These are phyloP conservation scores for Trichoderma pleuroti DNA, from an alignment of 2,329 filamentous ascomycete species.

Conservation along the genomic window DNA sequence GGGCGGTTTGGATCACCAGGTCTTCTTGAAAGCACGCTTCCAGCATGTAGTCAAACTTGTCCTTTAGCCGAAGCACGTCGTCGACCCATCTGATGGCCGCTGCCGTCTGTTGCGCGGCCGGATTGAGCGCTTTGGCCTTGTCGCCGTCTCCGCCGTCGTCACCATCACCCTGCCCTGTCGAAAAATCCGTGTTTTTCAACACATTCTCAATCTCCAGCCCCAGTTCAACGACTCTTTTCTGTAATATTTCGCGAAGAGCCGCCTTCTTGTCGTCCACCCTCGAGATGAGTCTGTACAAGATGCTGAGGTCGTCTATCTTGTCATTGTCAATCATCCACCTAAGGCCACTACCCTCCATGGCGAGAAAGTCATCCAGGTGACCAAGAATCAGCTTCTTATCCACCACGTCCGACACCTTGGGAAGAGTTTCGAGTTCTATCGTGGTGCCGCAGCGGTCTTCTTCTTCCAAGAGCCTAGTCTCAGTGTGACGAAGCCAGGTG, in stretches of 20 bases:
- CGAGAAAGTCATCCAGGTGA: conserved; percentile 77
- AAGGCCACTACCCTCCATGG: conserved; percentile 79
- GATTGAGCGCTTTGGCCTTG: conserved; percentile 35
- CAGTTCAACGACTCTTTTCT: conserved; percentile 72
- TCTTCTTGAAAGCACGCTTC: conserved; percentile 69
- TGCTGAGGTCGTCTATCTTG: conserved; percentile 69
- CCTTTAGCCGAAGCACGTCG: conserved; percentile 79
- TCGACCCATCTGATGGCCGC: conserved; percentile 95
- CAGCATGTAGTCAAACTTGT: conserved; percentile 84
- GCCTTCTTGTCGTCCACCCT: conserved; percentile 72
- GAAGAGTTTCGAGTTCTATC: conserved; percentile 66
- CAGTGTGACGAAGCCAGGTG: conserved; percentile 74
- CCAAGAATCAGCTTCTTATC: conserved; percentile 75
- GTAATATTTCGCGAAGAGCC: conserved; percentile 66
- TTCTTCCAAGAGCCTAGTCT: conserved; percentile 74
- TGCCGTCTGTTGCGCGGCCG: conserved; percentile 73
- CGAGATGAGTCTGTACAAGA: conserved; percentile 74
- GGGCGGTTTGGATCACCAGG: conserved; percentile 71
- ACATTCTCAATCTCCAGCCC: conserved; percentile 77
- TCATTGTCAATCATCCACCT: conserved; percentile 91
- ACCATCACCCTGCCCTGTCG: conserved; percentile 39
- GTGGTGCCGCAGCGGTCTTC: conserved; percentile 78
- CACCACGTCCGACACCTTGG: conserved; percentile 71
- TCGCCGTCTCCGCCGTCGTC: conserved; percentile 47
- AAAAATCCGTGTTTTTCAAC: conserved; percentile 54